phyloP scores from a whole-genome alignment of 371 early-diverging fungal species.

The Mortierella sp. region DNA sequence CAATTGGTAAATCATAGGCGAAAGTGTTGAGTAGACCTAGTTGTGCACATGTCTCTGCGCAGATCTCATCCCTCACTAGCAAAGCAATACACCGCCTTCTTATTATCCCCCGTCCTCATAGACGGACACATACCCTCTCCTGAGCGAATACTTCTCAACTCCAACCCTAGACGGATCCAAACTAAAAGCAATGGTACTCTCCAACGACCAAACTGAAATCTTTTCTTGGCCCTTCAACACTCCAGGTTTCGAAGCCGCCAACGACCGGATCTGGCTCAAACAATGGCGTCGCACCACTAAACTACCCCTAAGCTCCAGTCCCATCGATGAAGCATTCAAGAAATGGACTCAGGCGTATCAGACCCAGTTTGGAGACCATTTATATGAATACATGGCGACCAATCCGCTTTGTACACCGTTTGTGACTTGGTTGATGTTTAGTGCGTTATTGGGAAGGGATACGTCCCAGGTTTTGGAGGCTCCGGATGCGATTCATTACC shows the following conservation, averaged over 20 bases:
- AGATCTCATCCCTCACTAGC: neutral
- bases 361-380: conserved; percentile 3
- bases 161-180: conserved; percentile 25
- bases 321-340: neutral
- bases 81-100: neutral
- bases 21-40: too few species aligned
- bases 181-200: conserved; percentile 36
- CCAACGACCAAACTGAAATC: conserved; percentile 52
- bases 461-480: conserved; percentile 27
- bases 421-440: conserved; percentile 16
- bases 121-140: conserved; percentile 43
- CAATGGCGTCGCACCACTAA: conserved; percentile 40
- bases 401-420: conserved; percentile 33
- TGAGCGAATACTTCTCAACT: conserved; percentile 16
- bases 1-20: neutral
- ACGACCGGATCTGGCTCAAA: conserved; percentile 58
- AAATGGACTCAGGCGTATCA: neutral
- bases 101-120: neutral
- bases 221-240: conserved; percentile 61
- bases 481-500: conserved; percentile 59
- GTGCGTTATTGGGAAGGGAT: neutral
- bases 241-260: neutral
- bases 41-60: neutral
- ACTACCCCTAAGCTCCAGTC: neutral
- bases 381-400: conserved; percentile 34